Conservation (phyloP, 257 asterid genomes). For the Solanum sparsipilum region DNA sequence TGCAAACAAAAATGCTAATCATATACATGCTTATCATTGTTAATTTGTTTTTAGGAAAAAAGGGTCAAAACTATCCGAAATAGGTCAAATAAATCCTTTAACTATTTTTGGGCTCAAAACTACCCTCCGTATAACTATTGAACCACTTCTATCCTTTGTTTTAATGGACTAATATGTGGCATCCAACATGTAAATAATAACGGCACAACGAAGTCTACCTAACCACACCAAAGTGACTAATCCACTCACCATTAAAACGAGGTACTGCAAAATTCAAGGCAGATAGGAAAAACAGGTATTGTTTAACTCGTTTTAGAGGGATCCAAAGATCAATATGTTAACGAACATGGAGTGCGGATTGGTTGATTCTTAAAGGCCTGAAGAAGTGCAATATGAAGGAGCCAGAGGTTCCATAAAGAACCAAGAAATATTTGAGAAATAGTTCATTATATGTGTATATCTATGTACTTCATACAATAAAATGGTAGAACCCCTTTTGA, state of each 20-base stretch:
- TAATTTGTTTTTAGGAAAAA: too few species aligned
- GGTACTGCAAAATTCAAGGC: neutral
- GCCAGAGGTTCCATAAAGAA: neutral
- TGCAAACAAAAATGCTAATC: neutral
- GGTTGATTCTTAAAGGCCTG: neutral
- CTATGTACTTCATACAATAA: neutral
- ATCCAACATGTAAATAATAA: too few species aligned
- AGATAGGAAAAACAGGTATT: neutral
- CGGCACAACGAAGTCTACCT: too few species aligned
- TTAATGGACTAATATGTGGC: too few species aligned
- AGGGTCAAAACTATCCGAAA: too few species aligned
- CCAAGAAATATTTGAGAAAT: neutral
- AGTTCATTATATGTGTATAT: neutral
- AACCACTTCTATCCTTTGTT: too few species aligned
- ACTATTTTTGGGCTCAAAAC: too few species aligned
- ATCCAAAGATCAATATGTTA: neutral
- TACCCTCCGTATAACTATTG: too few species aligned
- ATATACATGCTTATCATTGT: neutral
- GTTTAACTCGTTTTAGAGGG: neutral
- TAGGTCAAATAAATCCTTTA: too few species aligned
- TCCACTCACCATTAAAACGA: neutral
- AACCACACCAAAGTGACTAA: too few species aligned
- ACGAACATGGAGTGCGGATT: neutral
- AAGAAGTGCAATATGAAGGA: neutral
- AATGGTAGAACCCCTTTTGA: neutral